Base-by-base conservation (phyloP, 192 early-diverging fungal species). In the Coemansia sp. region DNA sequence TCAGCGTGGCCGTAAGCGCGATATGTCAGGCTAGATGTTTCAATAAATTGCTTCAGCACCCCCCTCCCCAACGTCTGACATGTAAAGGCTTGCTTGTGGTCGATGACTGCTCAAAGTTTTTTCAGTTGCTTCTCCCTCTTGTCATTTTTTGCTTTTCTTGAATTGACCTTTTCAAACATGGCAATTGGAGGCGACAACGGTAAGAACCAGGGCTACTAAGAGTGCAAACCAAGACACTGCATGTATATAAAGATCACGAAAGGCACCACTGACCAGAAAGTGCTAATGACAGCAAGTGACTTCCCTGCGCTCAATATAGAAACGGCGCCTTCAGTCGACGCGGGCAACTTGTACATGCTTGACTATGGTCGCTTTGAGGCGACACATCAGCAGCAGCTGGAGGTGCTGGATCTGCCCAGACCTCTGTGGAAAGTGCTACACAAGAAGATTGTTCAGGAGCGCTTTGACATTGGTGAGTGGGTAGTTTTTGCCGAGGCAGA, bases 1-100 rank as follows among this genome's bases (percentile, higher is more conserved):
- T 49, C 71, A 88, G 73, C 82, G 92, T 65, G 92, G 92, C 9
- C 85, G 92, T 26, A 94, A 94, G 73, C 85, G 90, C 44, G 89
- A 86, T 28, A 92, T 92, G 89, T 68, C 90, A 31, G 91, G 90
- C 12, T 92, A 84, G 58, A 22, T 10, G 16, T 16, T 9, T 44
- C 12, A 5, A 6, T 5, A 34, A 34, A 10, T 5, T 7, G 3
- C 5, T 2, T 34, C 12, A 10, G n/a, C n/a, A n/a, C n/a, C 32
- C 32, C 32, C 1, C 32, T 34, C 32, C 32, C 32, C 32, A 34
- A 34, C 7, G 32, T 10, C 12, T n/a, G n/a, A n/a, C n/a, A n/a
- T n/a, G n/a, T n/a, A n/a, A n/a, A n/a, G n/a, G n/a, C n/a, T n/a
- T n/a, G n/a, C n/a, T n/a, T 10, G 49, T 12, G 28, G 24, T 7